Conservation (phyloP, 1,284 basidiomycete species). For the Chalciporus sp. region DNA sequence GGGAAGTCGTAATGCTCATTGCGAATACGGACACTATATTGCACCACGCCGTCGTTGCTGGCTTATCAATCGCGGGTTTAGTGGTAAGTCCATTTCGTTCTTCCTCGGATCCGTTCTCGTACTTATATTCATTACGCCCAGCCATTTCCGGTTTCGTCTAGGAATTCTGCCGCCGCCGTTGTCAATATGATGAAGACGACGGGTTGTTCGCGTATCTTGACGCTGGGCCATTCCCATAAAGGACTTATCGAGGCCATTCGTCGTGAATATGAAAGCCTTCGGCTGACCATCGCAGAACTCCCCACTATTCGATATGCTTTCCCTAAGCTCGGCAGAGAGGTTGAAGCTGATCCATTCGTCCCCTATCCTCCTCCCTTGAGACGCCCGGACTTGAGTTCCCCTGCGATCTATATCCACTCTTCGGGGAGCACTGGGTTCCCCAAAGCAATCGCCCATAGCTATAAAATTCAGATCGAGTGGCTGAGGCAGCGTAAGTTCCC, state of each 20-base stretch:
- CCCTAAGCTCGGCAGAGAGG: slow-evolving; percentile 37
- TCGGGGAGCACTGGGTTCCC: slow-evolving; percentile 43
- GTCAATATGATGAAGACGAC: slow-evolving; percentile 33
- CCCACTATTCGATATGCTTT: slow-evolving; percentile 32
- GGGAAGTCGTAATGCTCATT: slow-evolving; percentile 36
- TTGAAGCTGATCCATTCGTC: slow-evolving; percentile 25
- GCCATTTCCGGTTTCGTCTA: slow-evolving; percentile 39
- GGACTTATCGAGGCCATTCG: slow-evolving; percentile 30
- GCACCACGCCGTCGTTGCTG: slow-evolving; percentile 33
- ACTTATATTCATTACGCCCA: slow-evolving; percentile 10
- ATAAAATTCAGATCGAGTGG: slow-evolving; percentile 30
- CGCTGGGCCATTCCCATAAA: slow-evolving; percentile 29
- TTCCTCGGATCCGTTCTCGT: not conserved
- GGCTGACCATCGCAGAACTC: slow-evolving; percentile 28
- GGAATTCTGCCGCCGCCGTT: slow-evolving; percentile 37
- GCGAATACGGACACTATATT: slow-evolving; percentile 38
- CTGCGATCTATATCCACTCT: slow-evolving; percentile 37
- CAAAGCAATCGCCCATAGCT: slow-evolving; percentile 32
- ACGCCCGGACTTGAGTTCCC: slow-evolving; percentile 23
- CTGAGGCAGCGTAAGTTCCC: slow-evolving; percentile 20
- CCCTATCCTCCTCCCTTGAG: slow-evolving; percentile 25
- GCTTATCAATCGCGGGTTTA: slow-evolving; percentile 35
- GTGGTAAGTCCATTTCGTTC: slow-evolving; percentile 20
- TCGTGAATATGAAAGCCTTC: slow-evolving; percentile 1
- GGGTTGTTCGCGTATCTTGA: slow-evolving; percentile 34